Evolutionary conservation across 768 basidiomycete species (phyloP), one percentile per base, ranked within the genome.

Genomic region (Rhodotorula taiwanensis): DNA sequence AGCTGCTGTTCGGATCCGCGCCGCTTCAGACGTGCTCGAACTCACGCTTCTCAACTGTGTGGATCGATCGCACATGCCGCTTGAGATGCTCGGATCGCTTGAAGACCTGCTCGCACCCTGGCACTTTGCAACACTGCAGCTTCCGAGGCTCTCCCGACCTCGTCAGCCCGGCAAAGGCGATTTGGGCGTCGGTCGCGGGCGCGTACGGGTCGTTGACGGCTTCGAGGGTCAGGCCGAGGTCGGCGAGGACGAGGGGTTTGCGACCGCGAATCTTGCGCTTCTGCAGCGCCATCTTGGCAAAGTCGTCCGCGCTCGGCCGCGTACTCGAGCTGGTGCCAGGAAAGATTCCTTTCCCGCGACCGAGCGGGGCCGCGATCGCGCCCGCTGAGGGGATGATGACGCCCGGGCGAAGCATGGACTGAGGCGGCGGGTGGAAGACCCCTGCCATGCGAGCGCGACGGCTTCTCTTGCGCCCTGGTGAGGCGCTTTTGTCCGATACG

Each of bases 21-120:
- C n/a, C n/a, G n/a, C n/a, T n/a, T 39, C 36, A 39, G 10, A 39
- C 10, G 36, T 10, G 36, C 10, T 9, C 16, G 33, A 25, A 79
- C 88, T 76, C 73, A 92, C 90, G 90, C 79, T 89, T 91, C 75
- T 92, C 89, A 75, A 91, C 83, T 28, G 90, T 91, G 76, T 93
- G 90, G 57, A 93, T 89, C 72, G 86, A 86, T 70, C 88, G 78
- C 44, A 92, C 82, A 75, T 93, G 90, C 66, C 91, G 79, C 80
- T 92, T 92, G 67, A 94, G 77, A 75, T 94, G 91, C 76, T 94
- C 91, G 27, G 86, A 86, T 34, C 91, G 81, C 41, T 86, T 84
- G 76, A 94, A 93, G 71, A 85, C 87, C 77, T 91, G 91, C 47
- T 86, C 86, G 75, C 91, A 93, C 9, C 84, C 89, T 21, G 82